Base-by-base conservation (phyloP, 805 yeast species). In the Wickerhamomyces chambardii region DNA sequence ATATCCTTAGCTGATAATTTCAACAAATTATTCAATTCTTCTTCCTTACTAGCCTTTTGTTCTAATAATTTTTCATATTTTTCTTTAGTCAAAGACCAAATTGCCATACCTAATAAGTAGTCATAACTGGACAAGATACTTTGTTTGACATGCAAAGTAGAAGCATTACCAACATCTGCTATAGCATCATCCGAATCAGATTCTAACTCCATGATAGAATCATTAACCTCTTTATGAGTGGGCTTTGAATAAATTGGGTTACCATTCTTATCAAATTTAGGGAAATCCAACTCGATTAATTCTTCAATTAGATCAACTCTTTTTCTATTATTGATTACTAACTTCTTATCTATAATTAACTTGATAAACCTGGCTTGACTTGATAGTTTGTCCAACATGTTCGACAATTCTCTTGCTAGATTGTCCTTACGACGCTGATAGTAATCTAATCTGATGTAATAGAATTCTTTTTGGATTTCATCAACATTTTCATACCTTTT, bases 61-160 rank as follows among this genome's bases (percentile, higher is more conserved):
- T 69, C 68, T 48, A 87, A 63, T 44, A 92, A 64, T 45, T 73
- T 78, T 49, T 85, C 89, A 53, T 89, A 92, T 47, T 92, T 73
- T 59, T 92, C 98, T 39, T 69, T 70, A 1, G 98, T 90, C 52
- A 92, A 73, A 28, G 96, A 82, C 92, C 96, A 86, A 44, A 92
- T 78, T 26, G 87, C 75, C 95, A 92, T 84, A 36, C 92, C 94
- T 35, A 92, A 66, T 43, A 92, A 66, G 48, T 92, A 92, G 50
- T 92, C 97, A 57, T 76, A 90, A 6, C 79, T 67, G 9, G 86
- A 73, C 34, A 69, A 68, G 14, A 73, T 60, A 17, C 76, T 80
- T 33, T 51, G 71, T 56, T 56, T 65, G 14, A 59, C 56, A 32
- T 64, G 66, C n/a, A 62, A 58, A 11, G 46, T 62, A 14, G 55